Evolutionary conservation across 2,329 filamentous ascomycete genomes (phyloP).

Genomic region (Albophoma yamanashiensis): DNA sequence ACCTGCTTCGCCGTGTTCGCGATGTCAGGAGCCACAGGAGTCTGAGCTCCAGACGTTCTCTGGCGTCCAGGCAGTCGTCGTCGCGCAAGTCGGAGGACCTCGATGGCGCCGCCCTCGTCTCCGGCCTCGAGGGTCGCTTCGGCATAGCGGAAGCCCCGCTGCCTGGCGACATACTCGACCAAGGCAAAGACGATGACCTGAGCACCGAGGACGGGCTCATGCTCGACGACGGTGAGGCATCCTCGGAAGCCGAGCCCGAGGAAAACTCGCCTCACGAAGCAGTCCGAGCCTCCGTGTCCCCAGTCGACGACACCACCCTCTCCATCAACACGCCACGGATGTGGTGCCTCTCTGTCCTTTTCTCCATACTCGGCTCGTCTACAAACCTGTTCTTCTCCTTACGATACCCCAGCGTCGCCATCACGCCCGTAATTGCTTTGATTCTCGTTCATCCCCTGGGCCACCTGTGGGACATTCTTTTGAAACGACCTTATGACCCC

Average conservation of each 20-base stretch:
- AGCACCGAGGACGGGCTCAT: slow-evolving; percentile 22
- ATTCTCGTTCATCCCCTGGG: slow-evolving; percentile 78
- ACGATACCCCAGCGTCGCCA: slow-evolving; percentile 81
- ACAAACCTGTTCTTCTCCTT: slow-evolving; percentile 84
- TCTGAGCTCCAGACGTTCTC: slow-evolving; percentile 19
- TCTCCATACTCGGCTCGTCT: slow-evolving; percentile 70
- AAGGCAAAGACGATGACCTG: slow-evolving; percentile 28
- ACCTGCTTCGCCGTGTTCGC: slow-evolving; percentile 21
- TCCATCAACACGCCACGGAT: slow-evolving; percentile 83
- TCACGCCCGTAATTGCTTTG: slow-evolving; percentile 79
- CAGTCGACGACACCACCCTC: slow-evolving; percentile 63
- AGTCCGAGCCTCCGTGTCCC: slow-evolving; percentile 68
- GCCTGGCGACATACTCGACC: slow-evolving; percentile 32
- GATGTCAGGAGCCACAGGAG: slow-evolving; percentile 18
- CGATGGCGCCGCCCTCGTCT: slow-evolving; percentile 38
- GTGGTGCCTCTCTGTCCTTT: slow-evolving; percentile 73
- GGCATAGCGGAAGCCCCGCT: slow-evolving; percentile 37
- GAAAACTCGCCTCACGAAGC: slow-evolving; percentile 70
- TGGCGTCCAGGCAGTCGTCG: slow-evolving; percentile 19
- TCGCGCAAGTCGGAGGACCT: slow-evolving; percentile 35
- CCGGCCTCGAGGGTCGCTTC: slow-evolving; percentile 43
- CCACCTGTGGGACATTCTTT: slow-evolving; percentile 61
- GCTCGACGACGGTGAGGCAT: slow-evolving; percentile 23
- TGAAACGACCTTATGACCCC: slow-evolving; percentile 52
- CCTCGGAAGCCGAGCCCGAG: slow-evolving; percentile 33